Conservation (phyloP, 495 filamentous ascomycete species). For the Lophium mytilinum region DNA sequence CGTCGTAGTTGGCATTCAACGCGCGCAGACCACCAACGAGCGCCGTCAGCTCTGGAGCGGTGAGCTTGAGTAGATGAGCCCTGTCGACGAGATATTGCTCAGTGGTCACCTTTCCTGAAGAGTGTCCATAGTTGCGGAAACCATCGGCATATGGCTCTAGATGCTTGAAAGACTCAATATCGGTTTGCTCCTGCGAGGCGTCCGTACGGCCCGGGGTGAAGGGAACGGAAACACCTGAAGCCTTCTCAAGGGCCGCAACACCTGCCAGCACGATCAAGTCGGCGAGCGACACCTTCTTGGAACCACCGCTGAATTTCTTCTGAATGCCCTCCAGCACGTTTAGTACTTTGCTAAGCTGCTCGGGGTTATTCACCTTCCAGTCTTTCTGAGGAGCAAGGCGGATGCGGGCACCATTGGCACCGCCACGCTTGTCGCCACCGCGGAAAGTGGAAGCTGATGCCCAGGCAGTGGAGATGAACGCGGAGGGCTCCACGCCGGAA, state of each 20-base stretch:
- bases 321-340: conserved; percentile 52
- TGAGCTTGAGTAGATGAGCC: conserved; percentile 57
- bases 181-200: conserved; percentile 55
- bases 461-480: conserved; percentile 57
- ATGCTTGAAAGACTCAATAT: conserved; percentile 51
- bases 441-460: conserved; percentile 66
- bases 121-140: conserved; percentile 67
- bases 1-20: conserved; percentile 59
- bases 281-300: conserved; percentile 63
- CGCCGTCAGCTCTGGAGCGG: conserved; percentile 58
- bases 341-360: conserved; percentile 50
- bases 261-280: conserved; percentile 65
- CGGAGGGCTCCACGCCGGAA: conserved; percentile 45
- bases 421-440: conserved; percentile 66
- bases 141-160: conserved; percentile 57
- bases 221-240: conserved; percentile 24
- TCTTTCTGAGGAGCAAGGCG: conserved; percentile 59
- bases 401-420: conserved; percentile 66
- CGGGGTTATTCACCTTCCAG: conserved; percentile 61
- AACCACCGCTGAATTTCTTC: conserved; percentile 49
- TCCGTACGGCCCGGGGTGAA: conserved; percentile 32
- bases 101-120: conserved; percentile 46
- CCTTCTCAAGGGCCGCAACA: conserved; percentile 30
- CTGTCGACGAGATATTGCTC: conserved; percentile 62
- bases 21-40: conserved; percentile 59